Base-by-base conservation (phyloP, 1,139 yeast species). In the Petasospora rhodanensis region DNA sequence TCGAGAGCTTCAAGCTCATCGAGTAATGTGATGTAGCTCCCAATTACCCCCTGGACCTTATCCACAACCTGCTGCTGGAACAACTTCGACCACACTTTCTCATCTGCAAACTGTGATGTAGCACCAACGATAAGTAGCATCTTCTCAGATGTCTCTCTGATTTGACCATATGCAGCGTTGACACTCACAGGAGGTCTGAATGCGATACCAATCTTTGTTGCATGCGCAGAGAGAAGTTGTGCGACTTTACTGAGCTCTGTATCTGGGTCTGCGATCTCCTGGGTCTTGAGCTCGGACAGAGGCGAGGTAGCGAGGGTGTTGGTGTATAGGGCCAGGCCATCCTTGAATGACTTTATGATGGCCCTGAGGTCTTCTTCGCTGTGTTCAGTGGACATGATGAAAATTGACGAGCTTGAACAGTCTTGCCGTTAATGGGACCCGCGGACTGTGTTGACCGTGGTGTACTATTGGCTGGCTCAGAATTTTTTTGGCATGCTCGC, bases 151-250 rank as follows among this genome's bases (percentile, higher is more conserved):
- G 42, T 38, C 25, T 72, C 72, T 38, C 67, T 70, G 9, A 79
- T 45, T 22, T 82, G 78, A 18, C 60, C 62, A 42, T 58, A 67
- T 1, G 82, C 79, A 0, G 85, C 75, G 12, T 59, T 64, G 29
- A 60, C 49, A 43, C 70, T 42, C 41, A 65, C 70, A 6, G 76
- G 76, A 1, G 87, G 83, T 46, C 78, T 75, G 57, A 78, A 80
- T 1, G 85, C 72, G 24, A 85, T 75, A 6, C 94, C 95, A 4
- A 82, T 65, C 55, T 83, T 84, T 4, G 95, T 84, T 2, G 81
- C 67, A 54, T 83, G 89, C 2, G 95, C 91, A 55, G 70, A 76
- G n/a, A 80, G 64, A 27, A 85, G 61, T 37, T 70, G 65, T 21
- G 75, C 56, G 11, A 81, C 55, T 51, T 84, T 85, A 9, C 53